Base-by-base conservation (phyloP, 495 filamentous ascomycete species). In the Sphaerosporella brunnea region DNA sequence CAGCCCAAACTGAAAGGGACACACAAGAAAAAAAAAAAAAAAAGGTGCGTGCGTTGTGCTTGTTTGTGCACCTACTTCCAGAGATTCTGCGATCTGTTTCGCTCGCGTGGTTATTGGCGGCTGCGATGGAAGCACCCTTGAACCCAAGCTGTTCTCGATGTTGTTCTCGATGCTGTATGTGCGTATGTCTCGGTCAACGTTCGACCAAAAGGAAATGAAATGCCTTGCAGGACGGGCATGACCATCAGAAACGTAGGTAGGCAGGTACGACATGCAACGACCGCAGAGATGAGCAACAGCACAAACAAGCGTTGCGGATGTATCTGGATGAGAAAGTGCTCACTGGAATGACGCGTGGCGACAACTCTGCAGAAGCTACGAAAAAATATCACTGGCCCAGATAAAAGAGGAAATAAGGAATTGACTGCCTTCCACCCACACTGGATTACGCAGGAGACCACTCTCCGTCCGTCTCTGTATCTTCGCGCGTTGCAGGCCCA, bases 61-160 rank as follows among this genome's bases (percentile, higher is more conserved):
- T 40, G 2, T 40, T 11, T 20, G n/a, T 21, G 37, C 18, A 23
- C 21, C 23, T 11, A 23, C 46, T 50, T 58, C n/a, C n/a, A 53
- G 52, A 47, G 51, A 54, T 56, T 45, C 13, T 13, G 40, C 53
- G 55, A 58, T 58, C 55, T 57, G 47, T 53, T 53, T 49, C 55
- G 57, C 55, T 53, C 53, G 55, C 47, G 46, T 58, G 50, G 55
- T 57, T 53, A 45, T 24, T 10, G 49, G 49, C 28, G 7, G 28
- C 28, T 32, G 28, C 28, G 13, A 32, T 32, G 28, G 28, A 32
- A 32, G 7, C 5, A 5, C 28, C 28, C 13, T 7, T 13, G 13
- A 32, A 32, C 13, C 7, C 28, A 13, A 32, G 13, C 7, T 32
- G 7, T 32, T 32, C 28, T 32, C 28, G 28, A 13, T 32, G 28